Percentiles rank a stretch among this genome's conserved stretches.
Conservation (phyloP, 305 asterid species). For the Fraxinus paxiana region DNA sequence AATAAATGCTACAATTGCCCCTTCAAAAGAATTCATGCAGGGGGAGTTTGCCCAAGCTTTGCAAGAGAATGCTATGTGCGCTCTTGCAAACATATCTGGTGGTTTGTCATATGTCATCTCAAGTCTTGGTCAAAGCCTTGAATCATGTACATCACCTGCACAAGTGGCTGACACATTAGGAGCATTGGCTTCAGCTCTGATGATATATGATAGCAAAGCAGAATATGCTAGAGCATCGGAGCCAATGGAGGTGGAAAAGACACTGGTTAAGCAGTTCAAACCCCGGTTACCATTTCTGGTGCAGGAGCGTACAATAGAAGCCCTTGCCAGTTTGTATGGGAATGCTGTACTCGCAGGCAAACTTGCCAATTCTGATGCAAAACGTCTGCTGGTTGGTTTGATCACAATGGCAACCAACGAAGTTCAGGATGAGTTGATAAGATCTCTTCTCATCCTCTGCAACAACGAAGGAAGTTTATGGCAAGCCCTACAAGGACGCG, state of each 20-base stretch:
- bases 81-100: constrained; percentile 96
- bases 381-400: constrained; percentile 84
- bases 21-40: constrained; percentile 99
- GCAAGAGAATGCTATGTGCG: constrained; percentile 99
- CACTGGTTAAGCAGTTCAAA: constrained; percentile 77
- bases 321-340: constrained; percentile 98
- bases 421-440: constrained; percentile 87
- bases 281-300: constrained; percentile 64
- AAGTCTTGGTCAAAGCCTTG: constrained; percentile 98
- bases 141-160: constrained; percentile 87
- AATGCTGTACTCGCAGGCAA: constrained; percentile 66
- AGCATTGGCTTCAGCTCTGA: constrained; percentile 96
- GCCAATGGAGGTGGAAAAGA: constrained; percentile 81
- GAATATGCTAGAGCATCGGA: constrained; percentile 82
- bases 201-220: constrained; percentile 90
- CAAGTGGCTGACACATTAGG: constrained; percentile 97
- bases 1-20: constrained; percentile 98
- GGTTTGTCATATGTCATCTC: constrained; percentile 91
- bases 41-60: constrained; percentile 98
- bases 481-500: constrained; percentile 98
- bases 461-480: constrained; percentile 85
- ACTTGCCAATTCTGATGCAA: constrained; percentile 90
- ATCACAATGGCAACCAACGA: constrained; percentile 93
- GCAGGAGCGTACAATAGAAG: constrained; percentile 96
- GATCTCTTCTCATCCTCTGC: constrained; percentile 83